These are phyloP conservation scores for Podospora pseudoanserina DNA, from an alignment of 495 filamentous ascomycete genomes.

Conservation along the genomic window DNA sequence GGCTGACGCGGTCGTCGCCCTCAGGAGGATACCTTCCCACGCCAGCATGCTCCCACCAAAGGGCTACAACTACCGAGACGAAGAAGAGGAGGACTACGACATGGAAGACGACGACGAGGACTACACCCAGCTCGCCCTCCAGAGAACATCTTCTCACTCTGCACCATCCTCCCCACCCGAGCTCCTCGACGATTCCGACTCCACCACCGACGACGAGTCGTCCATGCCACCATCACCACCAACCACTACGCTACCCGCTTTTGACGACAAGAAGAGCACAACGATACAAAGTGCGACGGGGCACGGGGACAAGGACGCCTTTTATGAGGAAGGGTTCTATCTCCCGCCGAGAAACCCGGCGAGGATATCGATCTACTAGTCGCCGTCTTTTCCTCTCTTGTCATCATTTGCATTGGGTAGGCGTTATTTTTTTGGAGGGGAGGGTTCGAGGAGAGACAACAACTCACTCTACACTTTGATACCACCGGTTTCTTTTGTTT, in stretches of 20 bases:
- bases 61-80: constrained; percentile 11
- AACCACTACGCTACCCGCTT: constrained; percentile 58
- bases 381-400: background rate
- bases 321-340: constrained; percentile 62
- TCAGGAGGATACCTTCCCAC: constrained; percentile 44
- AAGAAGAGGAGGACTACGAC: constrained; percentile 48
- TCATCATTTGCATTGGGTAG: too few species aligned
- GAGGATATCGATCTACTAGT: constrained; percentile 48
- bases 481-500: too few species aligned
- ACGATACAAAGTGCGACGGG: constrained; percentile 21
- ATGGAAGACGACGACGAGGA: constrained; percentile 66
- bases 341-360: constrained; percentile 48
- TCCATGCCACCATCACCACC: constrained; percentile 84
- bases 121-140: constrained; percentile 65
- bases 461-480: too few species aligned
- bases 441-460: too few species aligned
- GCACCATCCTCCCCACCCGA: constrained; percentile 53
- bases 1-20: constrained; percentile 46
- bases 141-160: constrained; percentile 67
- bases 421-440: background rate
- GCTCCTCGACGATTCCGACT: constrained; percentile 66
- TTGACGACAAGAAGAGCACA: constrained; percentile 60
- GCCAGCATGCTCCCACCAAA: constrained; percentile 20
- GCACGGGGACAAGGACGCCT: constrained; percentile 43
- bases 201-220: constrained; percentile 64